Conservation (phyloP, 2,329 filamentous ascomycete species). For the Chaetomium sp. region DNA sequence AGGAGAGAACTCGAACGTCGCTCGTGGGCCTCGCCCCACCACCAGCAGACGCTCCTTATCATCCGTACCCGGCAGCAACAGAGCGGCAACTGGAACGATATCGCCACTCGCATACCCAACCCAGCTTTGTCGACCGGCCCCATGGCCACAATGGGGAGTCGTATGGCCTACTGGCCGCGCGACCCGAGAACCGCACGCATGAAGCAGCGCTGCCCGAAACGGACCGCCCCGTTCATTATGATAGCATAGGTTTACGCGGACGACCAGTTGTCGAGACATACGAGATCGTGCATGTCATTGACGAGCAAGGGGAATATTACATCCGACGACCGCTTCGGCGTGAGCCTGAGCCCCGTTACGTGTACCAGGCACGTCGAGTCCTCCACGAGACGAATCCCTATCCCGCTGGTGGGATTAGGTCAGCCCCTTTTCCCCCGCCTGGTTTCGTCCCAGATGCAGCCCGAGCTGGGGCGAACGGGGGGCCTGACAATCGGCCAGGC, state of each 20-base stretch:
- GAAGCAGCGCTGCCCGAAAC: constrained; percentile 12
- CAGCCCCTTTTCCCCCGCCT: constrained; percentile 3
- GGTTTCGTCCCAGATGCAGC: not conserved
- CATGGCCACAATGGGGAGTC: constrained; percentile 20
- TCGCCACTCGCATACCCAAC: not conserved
- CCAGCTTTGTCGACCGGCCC: constrained; percentile 3
- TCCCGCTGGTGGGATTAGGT: constrained; percentile 6
- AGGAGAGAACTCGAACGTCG: too few relatives aligned
- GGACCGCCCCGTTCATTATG: constrained; percentile 31
- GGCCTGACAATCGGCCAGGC: constrained; percentile 3
- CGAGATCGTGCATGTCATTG: constrained; percentile 41
- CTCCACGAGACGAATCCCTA: constrained; percentile 11
- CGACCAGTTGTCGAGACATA: constrained; percentile 29
- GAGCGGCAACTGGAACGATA: constrained; percentile 2
- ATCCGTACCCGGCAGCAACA: constrained; percentile 23
- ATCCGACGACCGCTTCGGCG: constrained; percentile 34
- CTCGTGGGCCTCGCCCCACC: too few relatives aligned
- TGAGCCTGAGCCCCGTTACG: constrained; percentile 17
- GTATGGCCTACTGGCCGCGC: constrained; percentile 26
- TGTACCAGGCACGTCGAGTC: constrained; percentile 14
- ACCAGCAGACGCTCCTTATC: not conserved
- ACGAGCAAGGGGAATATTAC: constrained; percentile 41
- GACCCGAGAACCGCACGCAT: constrained; percentile 8
- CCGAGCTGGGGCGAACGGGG: not conserved
- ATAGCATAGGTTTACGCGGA: constrained; percentile 25